Conservation (phyloP, 345 rosid species). For the Hirschfeldia incana region DNA sequence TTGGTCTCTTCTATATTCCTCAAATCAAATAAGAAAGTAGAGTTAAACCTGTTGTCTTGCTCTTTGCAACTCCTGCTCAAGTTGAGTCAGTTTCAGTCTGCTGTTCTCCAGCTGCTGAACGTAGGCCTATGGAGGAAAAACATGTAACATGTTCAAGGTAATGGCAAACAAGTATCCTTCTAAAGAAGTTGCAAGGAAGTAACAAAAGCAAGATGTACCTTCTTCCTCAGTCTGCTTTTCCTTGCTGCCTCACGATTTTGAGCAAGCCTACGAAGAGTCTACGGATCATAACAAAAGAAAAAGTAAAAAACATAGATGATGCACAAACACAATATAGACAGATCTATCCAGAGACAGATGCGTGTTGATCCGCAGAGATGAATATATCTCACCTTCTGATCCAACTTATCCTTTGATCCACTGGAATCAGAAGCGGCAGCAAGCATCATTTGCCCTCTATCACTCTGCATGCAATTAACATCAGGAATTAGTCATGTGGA, state of each 20-base stretch:
- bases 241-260: constrained; percentile 99
- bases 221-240: constrained; percentile 92
- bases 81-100: constrained; percentile 79
- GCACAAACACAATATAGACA: background rate
- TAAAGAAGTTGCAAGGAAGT: background rate
- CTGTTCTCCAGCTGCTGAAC: constrained; percentile 97
- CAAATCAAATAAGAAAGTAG: constrained; percentile 24
- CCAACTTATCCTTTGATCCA: constrained; percentile 86
- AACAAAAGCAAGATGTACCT: constrained; percentile 44
- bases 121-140: constrained; percentile 58
- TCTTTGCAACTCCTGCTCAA: constrained; percentile 93
- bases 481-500: constrained; percentile 16
- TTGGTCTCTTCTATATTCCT: constrained; percentile 4
- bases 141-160: background rate
- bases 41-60: constrained; percentile 88
- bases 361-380: constrained; percentile 5
- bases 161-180: constrained; percentile 1
- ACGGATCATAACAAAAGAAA: constrained; percentile 22
- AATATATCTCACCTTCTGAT: constrained; percentile 71
- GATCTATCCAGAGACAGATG: background rate
- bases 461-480: constrained; percentile 55
- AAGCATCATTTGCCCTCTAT: constrained; percentile 52
- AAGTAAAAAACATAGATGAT: constrained; percentile 14
- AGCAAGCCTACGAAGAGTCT: constrained; percentile 95
- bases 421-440: constrained; percentile 75